A percentile compares a stretch with the other conserved stretches of the same genome.
Evolutionary conservation across 306 rosid species (phyloP).

Genomic region (Rubus idaeus): DNA sequence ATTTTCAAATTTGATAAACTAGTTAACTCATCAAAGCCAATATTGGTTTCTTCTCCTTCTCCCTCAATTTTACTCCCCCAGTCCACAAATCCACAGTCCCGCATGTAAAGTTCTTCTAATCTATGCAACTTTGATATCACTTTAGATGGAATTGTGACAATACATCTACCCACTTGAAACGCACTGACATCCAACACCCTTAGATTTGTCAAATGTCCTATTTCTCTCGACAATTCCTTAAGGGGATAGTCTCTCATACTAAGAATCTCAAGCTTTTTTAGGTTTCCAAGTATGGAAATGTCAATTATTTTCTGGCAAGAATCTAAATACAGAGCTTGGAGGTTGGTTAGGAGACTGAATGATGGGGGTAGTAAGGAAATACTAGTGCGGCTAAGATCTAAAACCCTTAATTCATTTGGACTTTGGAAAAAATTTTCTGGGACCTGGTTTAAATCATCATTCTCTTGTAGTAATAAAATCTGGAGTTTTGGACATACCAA

Average conservation of each 20-base stretch:
- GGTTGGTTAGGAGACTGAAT: background rate
- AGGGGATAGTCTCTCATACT: background rate
- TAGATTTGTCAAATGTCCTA: too few relatives aligned
- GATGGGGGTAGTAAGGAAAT: background rate
- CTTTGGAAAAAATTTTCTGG: background rate
- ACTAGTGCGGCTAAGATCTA: background rate
- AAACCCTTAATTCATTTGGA: background rate
- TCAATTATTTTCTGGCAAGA: accelerated
- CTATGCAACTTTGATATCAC: too few relatives aligned
- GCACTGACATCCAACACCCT: too few relatives aligned
- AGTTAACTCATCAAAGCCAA: too few relatives aligned
- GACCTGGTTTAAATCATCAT: background rate
- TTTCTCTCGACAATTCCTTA: too few relatives aligned
- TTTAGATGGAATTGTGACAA: too few relatives aligned
- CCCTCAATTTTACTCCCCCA: too few relatives aligned
- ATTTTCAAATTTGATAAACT: too few relatives aligned
- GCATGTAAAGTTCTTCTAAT: too few relatives aligned
- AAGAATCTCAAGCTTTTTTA: background rate
- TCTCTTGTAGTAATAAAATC: background rate
- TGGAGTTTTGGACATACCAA: conserved; percentile 15
- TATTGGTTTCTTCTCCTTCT: too few relatives aligned
- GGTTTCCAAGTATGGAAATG: background rate
- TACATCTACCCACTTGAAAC: too few relatives aligned
- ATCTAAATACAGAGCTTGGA: background rate
- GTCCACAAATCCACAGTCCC: too few relatives aligned